A percentile compares a stretch with the other conserved stretches of the same genome.
These are phyloP conservation scores for Phytophthora chlamydospora DNA, from an alignment of 352 stramenopile species.

Conservation along the genomic window DNA sequence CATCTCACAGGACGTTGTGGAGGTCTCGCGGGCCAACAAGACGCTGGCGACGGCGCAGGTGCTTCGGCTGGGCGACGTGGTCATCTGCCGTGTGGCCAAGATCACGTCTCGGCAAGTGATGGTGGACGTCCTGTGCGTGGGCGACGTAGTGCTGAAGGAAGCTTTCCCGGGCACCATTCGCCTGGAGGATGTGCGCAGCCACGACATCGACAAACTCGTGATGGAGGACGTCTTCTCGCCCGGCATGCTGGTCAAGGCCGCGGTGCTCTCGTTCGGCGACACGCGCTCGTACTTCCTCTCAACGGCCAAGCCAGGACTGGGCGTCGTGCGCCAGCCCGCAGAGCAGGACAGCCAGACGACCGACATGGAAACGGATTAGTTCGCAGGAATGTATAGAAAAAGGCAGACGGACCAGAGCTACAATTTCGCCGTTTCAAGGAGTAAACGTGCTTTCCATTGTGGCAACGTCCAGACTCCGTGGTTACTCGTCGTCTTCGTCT, in stretches of 20 bases:
- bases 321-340: conserved; percentile 54
- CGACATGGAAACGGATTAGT: conserved; percentile 61
- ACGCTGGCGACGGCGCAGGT: conserved; percentile 75
- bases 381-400: conserved; percentile 27
- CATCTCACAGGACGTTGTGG: conserved; percentile 49
- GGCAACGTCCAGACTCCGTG: conserved; percentile 8
- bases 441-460: conserved; percentile 11
- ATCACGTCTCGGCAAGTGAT: conserved; percentile 77
- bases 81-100: conserved; percentile 72
- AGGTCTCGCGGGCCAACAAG: conserved; percentile 55
- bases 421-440: conserved; percentile 14
- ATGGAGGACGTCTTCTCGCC: conserved; percentile 80
- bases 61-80: conserved; percentile 65
- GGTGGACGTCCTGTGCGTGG: conserved; percentile 79
- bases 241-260: conserved; percentile 74
- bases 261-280: conserved; percentile 86
- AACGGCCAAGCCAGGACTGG: conserved; percentile 72
- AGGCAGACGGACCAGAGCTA: conserved; percentile 4
- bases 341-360: conserved; percentile 39
- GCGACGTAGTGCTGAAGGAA: conserved; percentile 76
- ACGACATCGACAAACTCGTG: conserved; percentile 84
- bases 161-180: conserved; percentile 81
- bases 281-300: conserved; percentile 88
- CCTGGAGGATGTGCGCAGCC: conserved; percentile 77
- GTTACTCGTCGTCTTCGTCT: conserved; percentile 43